Base-by-base conservation (phyloP, 2,329 filamentous ascomycete genomes). In the Curvularia lunata region DNA sequence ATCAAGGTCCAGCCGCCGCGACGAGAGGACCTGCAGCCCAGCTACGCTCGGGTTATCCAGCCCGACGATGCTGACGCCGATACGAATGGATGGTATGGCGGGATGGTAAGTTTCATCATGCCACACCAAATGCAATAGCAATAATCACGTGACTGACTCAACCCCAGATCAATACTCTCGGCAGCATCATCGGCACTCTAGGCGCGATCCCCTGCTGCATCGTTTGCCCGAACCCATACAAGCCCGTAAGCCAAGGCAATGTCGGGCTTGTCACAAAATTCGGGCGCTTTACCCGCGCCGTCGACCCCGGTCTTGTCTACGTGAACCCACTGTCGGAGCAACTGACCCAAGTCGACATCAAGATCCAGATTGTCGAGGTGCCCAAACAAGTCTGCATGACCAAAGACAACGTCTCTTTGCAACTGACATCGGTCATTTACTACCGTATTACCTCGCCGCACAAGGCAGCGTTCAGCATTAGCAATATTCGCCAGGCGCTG, bases 371-470 rank as follows among this genome's bases (percentile, higher is more conserved):
- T 65, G 92, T 96, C 77, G 90, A 99, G 83, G 95, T 99, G 23
- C 94, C 94, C 18, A 88, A 93, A 80, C 95, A 99, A 80, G 88
- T 94, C 62, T 98, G 95, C 84, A 99, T 99, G 93, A 99, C 95
- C 77, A 98, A 98, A 82, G 95, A 99, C 84, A 99, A 99, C 72
- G 95, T 98, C 63, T 96, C 91, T 45, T 84, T 99, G 41, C 89
- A 93, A 70, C 84, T 99, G 67, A 98, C 93, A 47, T 96, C 91
- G 5, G 95, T 99, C 75, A 97, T 99, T 81, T 99, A 99, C 85
- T 99, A 99, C 83, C 93, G 97, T 84, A 94, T 99, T 73, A 91
- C 89, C 54, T 90, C 91, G 27, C 95, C 95, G 1, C 94, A 98
- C 85, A 97, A 96, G 81, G 92, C 94, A 58, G 94, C 95, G 59